Evolutionary conservation across 352 stramenopile species (phyloP).

Genomic region (Blastocystis sp.): DNA sequence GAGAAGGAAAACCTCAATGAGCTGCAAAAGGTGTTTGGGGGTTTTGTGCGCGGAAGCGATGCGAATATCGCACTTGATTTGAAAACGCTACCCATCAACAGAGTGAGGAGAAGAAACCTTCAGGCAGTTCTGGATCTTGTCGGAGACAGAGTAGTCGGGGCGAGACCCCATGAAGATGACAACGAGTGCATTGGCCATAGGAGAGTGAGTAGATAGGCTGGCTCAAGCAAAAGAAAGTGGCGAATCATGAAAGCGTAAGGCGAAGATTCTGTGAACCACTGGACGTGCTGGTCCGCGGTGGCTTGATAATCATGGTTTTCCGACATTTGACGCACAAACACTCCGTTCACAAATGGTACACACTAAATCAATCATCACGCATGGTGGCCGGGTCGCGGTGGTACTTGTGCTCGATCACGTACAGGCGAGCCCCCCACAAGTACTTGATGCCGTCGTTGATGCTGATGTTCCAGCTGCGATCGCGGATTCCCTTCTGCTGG

Average conservation of each 20-base stretch:
- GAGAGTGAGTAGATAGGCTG: too few species aligned
- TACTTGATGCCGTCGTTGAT: slow-evolving; percentile 52
- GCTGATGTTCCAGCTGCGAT: slow-evolving; percentile 45
- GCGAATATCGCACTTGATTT: slow-evolving; percentile 11
- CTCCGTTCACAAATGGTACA: background rate
- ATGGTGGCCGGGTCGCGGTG: slow-evolving; percentile 2
- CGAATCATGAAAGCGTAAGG: background rate
- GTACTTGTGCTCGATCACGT: slow-evolving; percentile 48
- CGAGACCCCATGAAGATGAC: slow-evolving; percentile 14
- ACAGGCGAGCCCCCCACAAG: slow-evolving; percentile 33
- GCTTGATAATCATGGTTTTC: background rate
- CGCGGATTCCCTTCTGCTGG: slow-evolving; percentile 27
- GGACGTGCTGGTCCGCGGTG: background rate
- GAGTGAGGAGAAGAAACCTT: background rate
- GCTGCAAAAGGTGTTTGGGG: background rate
- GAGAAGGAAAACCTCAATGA: background rate
- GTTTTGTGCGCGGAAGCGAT: slow-evolving; percentile 12
- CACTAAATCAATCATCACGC: slow-evolving; percentile 13
- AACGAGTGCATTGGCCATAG: background rate
- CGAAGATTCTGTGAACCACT: background rate
- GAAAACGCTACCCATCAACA: background rate
- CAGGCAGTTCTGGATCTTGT: slow-evolving; percentile 14
- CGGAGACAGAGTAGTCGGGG: background rate
- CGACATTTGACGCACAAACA: background rate
- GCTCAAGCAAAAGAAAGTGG: background rate